These are phyloP conservation scores for Lepidium didymum DNA, from an alignment of 345 rosid species.

Conservation along the genomic window DNA sequence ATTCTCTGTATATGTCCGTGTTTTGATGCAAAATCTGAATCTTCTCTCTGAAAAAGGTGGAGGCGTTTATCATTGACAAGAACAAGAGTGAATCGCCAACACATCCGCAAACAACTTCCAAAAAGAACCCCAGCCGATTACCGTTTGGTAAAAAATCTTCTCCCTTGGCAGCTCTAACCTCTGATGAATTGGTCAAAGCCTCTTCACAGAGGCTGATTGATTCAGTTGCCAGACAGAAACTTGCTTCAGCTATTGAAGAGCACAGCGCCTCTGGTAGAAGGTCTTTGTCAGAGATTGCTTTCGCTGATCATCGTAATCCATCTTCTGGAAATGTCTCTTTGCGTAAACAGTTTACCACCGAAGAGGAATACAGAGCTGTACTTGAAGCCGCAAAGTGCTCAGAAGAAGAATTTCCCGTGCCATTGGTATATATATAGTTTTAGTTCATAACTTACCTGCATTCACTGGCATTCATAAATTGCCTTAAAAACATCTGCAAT, in stretches of 20 bases:
- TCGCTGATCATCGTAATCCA: slow-evolving; percentile 47
- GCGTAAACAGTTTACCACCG: slow-evolving; percentile 64
- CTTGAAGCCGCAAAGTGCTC: slow-evolving; percentile 41
- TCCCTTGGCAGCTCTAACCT: slow-evolving; percentile 40
- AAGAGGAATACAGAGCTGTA: slow-evolving; percentile 47
- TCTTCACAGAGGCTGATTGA: slow-evolving; percentile 59
- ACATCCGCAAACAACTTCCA: slow-evolving; percentile 39
- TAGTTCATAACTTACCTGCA: background rate
- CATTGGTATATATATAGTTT: slow-evolving; percentile 32
- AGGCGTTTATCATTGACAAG: slow-evolving; percentile 66
- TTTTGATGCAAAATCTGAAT: background rate
- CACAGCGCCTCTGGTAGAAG: slow-evolving; percentile 86
- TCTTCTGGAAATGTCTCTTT: slow-evolving; percentile 70
- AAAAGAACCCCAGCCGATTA: slow-evolving; percentile 43
- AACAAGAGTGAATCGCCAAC: slow-evolving; percentile 55
- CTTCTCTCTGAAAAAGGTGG: slow-evolving; percentile 48
- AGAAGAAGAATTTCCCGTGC: slow-evolving; percentile 43
- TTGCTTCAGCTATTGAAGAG: slow-evolving; percentile 73
- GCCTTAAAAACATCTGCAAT: background rate
- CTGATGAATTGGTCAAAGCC: slow-evolving; percentile 43
- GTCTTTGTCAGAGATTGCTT: slow-evolving; percentile 70
- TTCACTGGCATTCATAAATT: background rate
- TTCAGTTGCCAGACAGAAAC: slow-evolving; percentile 55
- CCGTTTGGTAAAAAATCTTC: slow-evolving; percentile 47
- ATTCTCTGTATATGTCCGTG: background rate